phyloP scores from a whole-genome alignment of 1,284 basidiomycete genomes.

The Sphagnurus paluster region DNA sequence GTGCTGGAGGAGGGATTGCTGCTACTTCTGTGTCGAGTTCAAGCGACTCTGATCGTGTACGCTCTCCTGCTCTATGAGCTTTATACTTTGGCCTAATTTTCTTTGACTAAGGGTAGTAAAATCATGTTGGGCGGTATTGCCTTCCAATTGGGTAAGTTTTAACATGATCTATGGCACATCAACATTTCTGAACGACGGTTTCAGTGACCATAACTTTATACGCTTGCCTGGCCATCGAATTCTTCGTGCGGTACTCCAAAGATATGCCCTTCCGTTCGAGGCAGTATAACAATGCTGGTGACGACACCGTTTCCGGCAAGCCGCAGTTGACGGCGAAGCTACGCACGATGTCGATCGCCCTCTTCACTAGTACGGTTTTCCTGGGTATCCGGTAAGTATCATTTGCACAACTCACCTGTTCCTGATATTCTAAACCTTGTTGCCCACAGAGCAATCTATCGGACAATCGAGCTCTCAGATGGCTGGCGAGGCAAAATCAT shows the following conservation, averaged over 20 bases:
- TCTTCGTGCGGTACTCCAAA: conserved; percentile 40
- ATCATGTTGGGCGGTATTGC: not conserved
- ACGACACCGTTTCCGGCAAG: not conserved
- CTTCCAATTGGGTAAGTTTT: conserved; percentile 1
- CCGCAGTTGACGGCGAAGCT: conserved; percentile 25
- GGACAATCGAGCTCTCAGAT: conserved; percentile 52
- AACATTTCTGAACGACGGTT: not conserved
- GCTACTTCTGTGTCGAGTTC: conserved; percentile 29
- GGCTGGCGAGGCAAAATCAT: conserved; percentile 58
- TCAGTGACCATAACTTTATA: conserved; percentile 45
- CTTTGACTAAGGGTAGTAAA: not conserved
- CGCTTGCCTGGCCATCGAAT: conserved; percentile 43
- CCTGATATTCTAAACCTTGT: not conserved
- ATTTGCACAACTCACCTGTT: not conserved
- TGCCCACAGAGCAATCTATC: conserved; percentile 41
- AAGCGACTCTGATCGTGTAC: conserved; percentile 2
- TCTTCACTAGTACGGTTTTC: conserved; percentile 36
- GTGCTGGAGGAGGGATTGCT: conserved; percentile 52
- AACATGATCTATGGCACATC: too few species aligned
- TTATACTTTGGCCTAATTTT: not conserved
- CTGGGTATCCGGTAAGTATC: conserved; percentile 39
- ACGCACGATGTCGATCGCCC: conserved; percentile 30
- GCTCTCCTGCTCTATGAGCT: not conserved
- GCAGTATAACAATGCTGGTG: not conserved
- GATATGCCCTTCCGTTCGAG: conserved; percentile 36